Evolutionary conservation across 2,329 filamentous ascomycete species (phyloP).

Genomic region (Dactylellina sp.): DNA sequence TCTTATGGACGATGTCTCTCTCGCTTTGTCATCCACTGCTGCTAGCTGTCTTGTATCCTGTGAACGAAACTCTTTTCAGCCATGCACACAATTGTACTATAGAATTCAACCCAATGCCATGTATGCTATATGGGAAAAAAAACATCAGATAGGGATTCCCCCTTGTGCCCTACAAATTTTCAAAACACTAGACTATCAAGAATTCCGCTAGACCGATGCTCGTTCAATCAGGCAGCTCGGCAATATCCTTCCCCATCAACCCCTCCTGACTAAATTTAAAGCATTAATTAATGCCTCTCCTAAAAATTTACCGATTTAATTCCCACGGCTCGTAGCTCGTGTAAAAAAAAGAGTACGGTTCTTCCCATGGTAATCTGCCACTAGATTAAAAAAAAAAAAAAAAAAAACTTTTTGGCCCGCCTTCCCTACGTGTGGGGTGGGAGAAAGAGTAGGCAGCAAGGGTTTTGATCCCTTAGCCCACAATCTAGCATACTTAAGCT

Average conservation of each 20-base stretch:
- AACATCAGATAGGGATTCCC: no score
- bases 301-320: no score
- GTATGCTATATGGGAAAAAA: not conserved
- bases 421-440: no score
- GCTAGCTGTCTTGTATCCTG: not conserved
- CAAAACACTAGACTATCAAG: not conserved
- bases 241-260: no score
- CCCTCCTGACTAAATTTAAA: no score
- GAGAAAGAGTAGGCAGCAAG: constrained; percentile 7
- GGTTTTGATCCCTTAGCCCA: not conserved
- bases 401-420: no score
- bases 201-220: not conserved
- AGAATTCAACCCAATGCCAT: not conserved
- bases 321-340: no score
- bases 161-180: not conserved
- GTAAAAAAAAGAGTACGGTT: no score
- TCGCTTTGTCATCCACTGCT: not conserved
- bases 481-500: constrained; percentile 29
- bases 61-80: not conserved
- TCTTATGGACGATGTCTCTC: not conserved
- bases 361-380: no score
- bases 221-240: no score
- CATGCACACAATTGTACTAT: not conserved
- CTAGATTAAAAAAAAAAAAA: no score
- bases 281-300: no score